Percentiles rank a stretch among this genome's conserved stretches.
Evolutionary conservation across 1,139 yeast genomes (phyloP).

Genomic region (Saccharomyces hybrid): DNA sequence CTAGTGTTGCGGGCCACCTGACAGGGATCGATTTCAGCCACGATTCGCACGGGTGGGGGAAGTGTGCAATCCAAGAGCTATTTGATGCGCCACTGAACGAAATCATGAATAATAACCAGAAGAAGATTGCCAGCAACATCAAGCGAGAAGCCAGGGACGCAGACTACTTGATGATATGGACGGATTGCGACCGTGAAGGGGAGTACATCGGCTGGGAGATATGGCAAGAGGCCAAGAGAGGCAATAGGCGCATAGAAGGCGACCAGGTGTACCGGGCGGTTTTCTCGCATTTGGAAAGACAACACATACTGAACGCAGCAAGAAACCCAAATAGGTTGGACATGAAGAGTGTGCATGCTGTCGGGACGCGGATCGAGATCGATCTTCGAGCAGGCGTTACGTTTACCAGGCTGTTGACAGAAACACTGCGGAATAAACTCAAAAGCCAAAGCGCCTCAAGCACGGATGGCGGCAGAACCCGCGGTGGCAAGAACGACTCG

Average conservation of each 20-base stretch:
- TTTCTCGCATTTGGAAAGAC: slow-evolving; percentile 78
- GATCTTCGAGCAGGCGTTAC: slow-evolving; percentile 88
- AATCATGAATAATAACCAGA: slow-evolving; percentile 36
- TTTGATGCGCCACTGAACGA: slow-evolving; percentile 61
- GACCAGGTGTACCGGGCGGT: slow-evolving; percentile 60
- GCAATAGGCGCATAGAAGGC: slow-evolving; percentile 40
- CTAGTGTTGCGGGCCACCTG: slow-evolving; percentile 86
- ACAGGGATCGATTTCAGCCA: slow-evolving; percentile 57
- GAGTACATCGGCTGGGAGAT: slow-evolving; percentile 92
- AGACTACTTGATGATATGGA: slow-evolving; percentile 81
- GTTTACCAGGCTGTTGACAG: slow-evolving; percentile 60
- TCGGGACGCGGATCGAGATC: slow-evolving; percentile 74
- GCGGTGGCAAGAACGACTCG: slow-evolving; percentile 28
- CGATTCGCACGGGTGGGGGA: slow-evolving; percentile 52
- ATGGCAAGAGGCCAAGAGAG: slow-evolving; percentile 53
- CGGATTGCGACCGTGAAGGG: slow-evolving; percentile 98
- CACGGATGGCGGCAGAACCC: slow-evolving; percentile 16
- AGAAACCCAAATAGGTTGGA: slow-evolving; percentile 57
- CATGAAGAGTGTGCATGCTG: slow-evolving; percentile 71
- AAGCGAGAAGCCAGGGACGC: slow-evolving; percentile 54
- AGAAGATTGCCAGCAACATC: slow-evolving; percentile 63
- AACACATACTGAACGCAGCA: slow-evolving; percentile 73
- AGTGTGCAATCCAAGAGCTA: slow-evolving; percentile 56
- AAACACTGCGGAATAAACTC: slow-evolving; percentile 25
- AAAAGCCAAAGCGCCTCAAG: slow-evolving; percentile 13